These are phyloP conservation scores for Bipolaris cookei DNA, from an alignment of 2,329 filamentous ascomycete genomes.

Conservation along the genomic window DNA sequence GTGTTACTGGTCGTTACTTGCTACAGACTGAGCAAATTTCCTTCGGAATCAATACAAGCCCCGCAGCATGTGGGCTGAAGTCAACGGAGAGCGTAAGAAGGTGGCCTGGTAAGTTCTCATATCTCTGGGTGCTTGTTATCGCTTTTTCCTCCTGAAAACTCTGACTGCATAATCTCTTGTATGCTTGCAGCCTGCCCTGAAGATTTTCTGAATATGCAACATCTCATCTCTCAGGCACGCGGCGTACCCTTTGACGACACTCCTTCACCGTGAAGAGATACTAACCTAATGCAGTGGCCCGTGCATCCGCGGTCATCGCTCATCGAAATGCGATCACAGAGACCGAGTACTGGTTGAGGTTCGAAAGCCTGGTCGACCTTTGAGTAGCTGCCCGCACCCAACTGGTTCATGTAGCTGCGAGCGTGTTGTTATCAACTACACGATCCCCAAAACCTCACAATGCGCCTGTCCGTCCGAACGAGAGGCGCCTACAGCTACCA, in stretches of 20 bases:
- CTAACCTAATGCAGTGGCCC: constrained; percentile 62
- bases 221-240: background rate
- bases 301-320: constrained; percentile 77
- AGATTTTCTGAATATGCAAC: background rate
- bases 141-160: background rate
- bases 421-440: constrained; percentile 62
- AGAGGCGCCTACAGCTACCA: constrained; percentile 29
- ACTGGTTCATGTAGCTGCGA: constrained; percentile 67
- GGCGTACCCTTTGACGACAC: background rate
- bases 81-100: constrained; percentile 75
- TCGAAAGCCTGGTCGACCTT: constrained; percentile 72
- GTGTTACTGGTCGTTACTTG: constrained; percentile 22
- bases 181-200: background rate
- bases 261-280: constrained; percentile 4
- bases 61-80: constrained; percentile 62
- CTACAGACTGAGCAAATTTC: constrained; percentile 42
- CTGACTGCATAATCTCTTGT: background rate
- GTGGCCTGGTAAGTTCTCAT: constrained; percentile 70
- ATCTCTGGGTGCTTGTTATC: background rate
- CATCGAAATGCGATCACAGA: constrained; percentile 74
- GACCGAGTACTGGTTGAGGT: constrained; percentile 74
- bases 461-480: constrained; percentile 47
- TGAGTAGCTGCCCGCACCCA: constrained; percentile 73
- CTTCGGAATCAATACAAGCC: constrained; percentile 33
- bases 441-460: constrained; percentile 51